phyloP scores from a whole-genome alignment of 2,329 filamentous ascomycete species.

The Magnaporthiopsis poae region DNA sequence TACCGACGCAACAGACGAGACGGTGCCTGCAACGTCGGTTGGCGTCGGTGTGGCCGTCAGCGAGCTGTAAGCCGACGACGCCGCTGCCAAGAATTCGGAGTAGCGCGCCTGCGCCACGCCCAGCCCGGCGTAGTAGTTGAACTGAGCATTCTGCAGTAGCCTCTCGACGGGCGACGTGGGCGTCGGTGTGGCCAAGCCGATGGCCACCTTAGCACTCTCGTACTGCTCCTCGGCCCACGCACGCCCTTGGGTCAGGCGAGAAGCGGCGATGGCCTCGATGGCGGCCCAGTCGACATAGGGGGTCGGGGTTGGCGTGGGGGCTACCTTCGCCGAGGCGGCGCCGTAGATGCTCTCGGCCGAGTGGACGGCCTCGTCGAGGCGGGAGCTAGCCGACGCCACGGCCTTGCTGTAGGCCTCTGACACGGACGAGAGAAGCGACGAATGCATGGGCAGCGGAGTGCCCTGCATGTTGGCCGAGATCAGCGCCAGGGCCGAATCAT shows the following conservation, averaged over 20 bases:
- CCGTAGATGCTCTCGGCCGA: conserved; percentile 41
- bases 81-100: conserved; percentile 61
- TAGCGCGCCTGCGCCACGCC: conserved; percentile 72
- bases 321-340: conserved; percentile 30
- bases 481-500: conserved; percentile 56
- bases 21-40: conserved; percentile 40
- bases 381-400: conserved; percentile 49
- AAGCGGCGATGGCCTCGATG: conserved; percentile 54
- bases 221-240: conserved; percentile 63
- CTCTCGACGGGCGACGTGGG: conserved; percentile 40
- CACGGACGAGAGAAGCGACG: conserved; percentile 59
- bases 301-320: conserved; percentile 21
- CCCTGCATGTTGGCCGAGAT: conserved; percentile 59
- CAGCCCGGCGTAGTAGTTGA: conserved; percentile 67
- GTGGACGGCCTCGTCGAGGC: conserved; percentile 44
- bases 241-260: conserved; percentile 60
- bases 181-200: conserved; percentile 51
- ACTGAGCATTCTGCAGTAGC: conserved; percentile 51
- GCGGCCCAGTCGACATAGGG: conserved; percentile 37
- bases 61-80: conserved; percentile 57
- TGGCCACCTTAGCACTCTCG: conserved; percentile 54
- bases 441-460: conserved; percentile 57
- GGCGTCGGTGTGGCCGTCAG: conserved; percentile 51
- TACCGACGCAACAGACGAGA: conserved; percentile 35
- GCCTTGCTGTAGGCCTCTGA: conserved; percentile 60